Conservation (phyloP, 352 stramenopile species). For the Globisporangium emineosum region DNA sequence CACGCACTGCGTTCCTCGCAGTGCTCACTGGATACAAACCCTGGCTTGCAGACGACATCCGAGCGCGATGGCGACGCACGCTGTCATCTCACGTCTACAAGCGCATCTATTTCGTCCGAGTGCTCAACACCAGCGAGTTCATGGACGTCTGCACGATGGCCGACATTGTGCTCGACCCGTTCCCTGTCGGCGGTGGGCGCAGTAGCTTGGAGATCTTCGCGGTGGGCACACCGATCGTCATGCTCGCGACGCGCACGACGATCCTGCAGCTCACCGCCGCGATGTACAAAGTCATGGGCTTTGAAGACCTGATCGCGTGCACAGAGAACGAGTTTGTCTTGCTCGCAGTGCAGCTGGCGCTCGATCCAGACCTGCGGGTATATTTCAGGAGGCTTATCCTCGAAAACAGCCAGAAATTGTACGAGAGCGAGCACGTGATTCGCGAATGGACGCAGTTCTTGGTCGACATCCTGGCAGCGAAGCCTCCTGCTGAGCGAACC, state of each 20-base stretch:
- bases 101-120: constrained; percentile 45
- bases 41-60: constrained; percentile 28
- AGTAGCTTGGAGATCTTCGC: constrained; percentile 62
- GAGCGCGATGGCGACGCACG: constrained; percentile 23
- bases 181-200: constrained; percentile 55
- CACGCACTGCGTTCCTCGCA: constrained; percentile 31
- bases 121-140: constrained; percentile 38
- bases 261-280: constrained; percentile 58
- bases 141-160: constrained; percentile 34
- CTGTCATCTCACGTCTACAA: constrained; percentile 21
- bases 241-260: constrained; percentile 41
- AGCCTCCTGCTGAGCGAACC: constrained; percentile 6
- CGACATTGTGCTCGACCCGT: constrained; percentile 57
- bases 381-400: constrained; percentile 28
- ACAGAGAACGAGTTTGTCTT: constrained; percentile 24
- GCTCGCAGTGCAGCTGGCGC: constrained; percentile 27
- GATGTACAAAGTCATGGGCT: constrained; percentile 63
- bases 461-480: constrained; percentile 16
- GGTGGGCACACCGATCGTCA: constrained; percentile 57
- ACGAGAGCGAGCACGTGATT: constrained; percentile 28
- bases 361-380: constrained; percentile 17
- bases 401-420: constrained; percentile 30
- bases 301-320: constrained; percentile 26
- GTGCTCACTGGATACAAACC: constrained; percentile 27
- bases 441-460: constrained; percentile 47